phyloP scores from a whole-genome alignment of 2,329 filamentous ascomycete genomes.

The Trichoderma afroharzianum region DNA sequence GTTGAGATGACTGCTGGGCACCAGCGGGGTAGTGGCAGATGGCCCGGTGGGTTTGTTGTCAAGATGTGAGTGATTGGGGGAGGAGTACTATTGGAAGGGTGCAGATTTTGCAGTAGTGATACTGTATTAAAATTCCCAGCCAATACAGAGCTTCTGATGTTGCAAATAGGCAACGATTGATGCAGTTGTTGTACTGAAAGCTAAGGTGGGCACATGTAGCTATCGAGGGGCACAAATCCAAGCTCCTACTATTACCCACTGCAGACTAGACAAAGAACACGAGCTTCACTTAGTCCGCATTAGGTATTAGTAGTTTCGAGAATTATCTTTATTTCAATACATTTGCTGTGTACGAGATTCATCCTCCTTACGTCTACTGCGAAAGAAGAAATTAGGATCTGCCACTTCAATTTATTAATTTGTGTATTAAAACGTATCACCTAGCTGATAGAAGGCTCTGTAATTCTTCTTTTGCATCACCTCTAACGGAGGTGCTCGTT shows the following conservation, averaged over 20 bases:
- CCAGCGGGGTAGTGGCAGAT: neutral
- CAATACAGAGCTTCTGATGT: neutral
- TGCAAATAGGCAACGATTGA: neutral
- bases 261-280: neutral
- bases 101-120: neutral
- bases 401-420: neutral
- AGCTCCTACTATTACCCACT: neutral
- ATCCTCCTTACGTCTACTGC: neutral
- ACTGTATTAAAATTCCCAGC: neutral
- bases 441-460: neutral
- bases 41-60: neutral
- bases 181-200: neutral
- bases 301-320: neutral
- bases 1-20: neutral
- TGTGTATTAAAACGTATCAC: neutral
- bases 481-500: neutral
- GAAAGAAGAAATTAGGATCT: neutral
- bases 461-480: neutral
- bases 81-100: neutral
- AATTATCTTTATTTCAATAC: neutral
- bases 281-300: neutral
- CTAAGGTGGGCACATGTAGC: neutral
- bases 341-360: neutral
- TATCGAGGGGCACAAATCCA: neutral
- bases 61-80: neutral